Conservation (phyloP, 768 basidiomycete species). For the Boletus subcaerulescens region DNA sequence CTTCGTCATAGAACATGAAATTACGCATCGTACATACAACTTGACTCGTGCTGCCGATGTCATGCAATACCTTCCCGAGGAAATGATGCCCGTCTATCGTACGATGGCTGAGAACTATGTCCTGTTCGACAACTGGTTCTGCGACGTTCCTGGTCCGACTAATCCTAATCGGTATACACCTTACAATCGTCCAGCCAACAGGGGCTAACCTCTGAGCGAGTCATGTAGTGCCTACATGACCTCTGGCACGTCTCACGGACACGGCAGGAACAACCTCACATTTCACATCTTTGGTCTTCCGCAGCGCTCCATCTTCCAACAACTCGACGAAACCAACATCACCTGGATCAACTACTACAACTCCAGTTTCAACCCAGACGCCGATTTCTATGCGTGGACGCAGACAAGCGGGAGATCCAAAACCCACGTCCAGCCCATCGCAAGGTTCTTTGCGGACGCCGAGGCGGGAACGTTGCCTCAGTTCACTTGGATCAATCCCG, state of each 20-base stretch:
- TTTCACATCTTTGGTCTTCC: constrained; percentile 21
- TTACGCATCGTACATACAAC: constrained; percentile 11
- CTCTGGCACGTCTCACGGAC: constrained; percentile 26
- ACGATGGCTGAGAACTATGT: constrained; percentile 24
- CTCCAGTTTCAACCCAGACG: constrained; percentile 26
- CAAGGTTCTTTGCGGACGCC: constrained; percentile 19
- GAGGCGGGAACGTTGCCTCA: constrained; percentile 22
- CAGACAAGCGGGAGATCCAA: constrained; percentile 10
- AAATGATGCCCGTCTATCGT: constrained; percentile 23
- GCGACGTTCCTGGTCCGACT: constrained; percentile 26
- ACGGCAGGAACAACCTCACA: constrained; percentile 16
- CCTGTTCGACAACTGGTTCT: constrained; percentile 25
- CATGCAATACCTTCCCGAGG: constrained; percentile 20
- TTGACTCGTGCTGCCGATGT: constrained; percentile 17
- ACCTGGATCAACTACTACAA: constrained; percentile 28
- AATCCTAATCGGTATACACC: constrained; percentile 23
- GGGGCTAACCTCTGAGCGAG: not conserved
- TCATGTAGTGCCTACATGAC: constrained; percentile 22
- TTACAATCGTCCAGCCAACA: not conserved
- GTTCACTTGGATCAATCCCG: constrained; percentile 27
- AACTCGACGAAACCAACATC: constrained; percentile 24
- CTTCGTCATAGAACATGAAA: constrained; percentile 20
- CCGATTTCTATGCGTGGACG: constrained; percentile 25
- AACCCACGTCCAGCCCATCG: constrained; percentile 18
- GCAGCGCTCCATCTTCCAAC: constrained; percentile 28